Evolutionary conservation across 495 filamentous ascomycete genomes (phyloP), one percentile per base, ranked within the genome.

Genomic region (Xylaria longipes): DNA sequence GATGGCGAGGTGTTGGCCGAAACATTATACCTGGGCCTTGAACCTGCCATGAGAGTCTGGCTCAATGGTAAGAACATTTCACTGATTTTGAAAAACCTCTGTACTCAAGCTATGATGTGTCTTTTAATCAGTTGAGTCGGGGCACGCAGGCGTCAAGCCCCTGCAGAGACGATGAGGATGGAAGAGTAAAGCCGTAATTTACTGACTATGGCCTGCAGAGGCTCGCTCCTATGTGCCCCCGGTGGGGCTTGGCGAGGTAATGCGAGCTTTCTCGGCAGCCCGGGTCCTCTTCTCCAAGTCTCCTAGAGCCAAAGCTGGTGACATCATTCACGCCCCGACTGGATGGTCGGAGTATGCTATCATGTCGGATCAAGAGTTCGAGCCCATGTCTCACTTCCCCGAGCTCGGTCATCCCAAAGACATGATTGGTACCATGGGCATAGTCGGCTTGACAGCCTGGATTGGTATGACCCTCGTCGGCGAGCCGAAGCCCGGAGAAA

Each of bases 311-410:
- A 67, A 77, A 1, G 62, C 78, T 0, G 91, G 91, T 3, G 84
- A 88, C 64, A 85, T 87, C 75, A 87, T 91, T 17, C 81, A 83
- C 43, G 86, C 82, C 0, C 75, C 77, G 61, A 80, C 84, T 1
- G 89, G 90, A 14, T 91, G 91, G 88, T 85, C 86, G 43, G 90
- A 93, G 74, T 84, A 90, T 54, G 88, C 86, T 5, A 75, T 92
- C 5, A 27, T 91, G 27, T 71, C 78, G 22, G 50, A 54, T 54
- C 22, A 54, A 27, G 50, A 25, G 25, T 54, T 54, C 9, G 50
- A 54, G 50, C 50, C 50, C 11, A 29, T 5, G 50, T 29, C 50
- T 54, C 50, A 27, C n/a, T 54, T 54, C 25, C 50, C 50, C 22
- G 50, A 54, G 50, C 25, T 54, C 7, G 50, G 50, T 15, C 50